Base-by-base conservation (phyloP, 2,329 filamentous ascomycete species). In the Hysterium pulicare region DNA sequence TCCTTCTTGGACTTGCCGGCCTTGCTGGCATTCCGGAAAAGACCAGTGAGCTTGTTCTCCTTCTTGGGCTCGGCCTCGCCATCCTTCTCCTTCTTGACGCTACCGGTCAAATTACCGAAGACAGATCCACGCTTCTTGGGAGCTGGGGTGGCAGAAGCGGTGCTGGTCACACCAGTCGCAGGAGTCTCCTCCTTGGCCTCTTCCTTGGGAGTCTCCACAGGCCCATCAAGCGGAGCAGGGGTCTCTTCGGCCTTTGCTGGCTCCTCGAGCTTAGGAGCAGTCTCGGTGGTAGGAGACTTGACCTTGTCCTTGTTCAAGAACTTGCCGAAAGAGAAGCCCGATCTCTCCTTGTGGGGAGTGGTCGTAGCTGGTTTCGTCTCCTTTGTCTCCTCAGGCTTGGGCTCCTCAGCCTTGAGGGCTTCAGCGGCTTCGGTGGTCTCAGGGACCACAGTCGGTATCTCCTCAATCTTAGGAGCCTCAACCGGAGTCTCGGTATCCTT, bases 91-190 rank as follows among this genome's bases (percentile, higher is more conserved):
- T 84, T 82, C 76, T 90, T 90, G 42, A 70, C 55, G 51, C 61
- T 63, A 41, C 87, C 84, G 71, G 75, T 78, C 60, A 87, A 81
- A 59, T 83, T 83, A 57, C 81, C 81, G 70, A 94, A 94, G 61
- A 90, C 84, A 54, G 87, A 91, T 72, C 83, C 81, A 69, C 89
- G 86, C 86, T 94, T 95, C 71, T 81, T 78, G 41, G 62, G 62
- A 79, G 87, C 88, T 54, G 75, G 62, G 35, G 58, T 51, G 7
- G 51, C 50, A 52, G 77, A 74, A 40, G 69, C 67, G 49, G 76
- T 67, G n/a, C n/a, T n/a, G 53, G 58, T 48, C 32, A 49, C 51
- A 40, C 49, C 44, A 47, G 41, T 44, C 31, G 49, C 49, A 15
- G 54, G 19, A 20, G 64, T 54, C 50, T 69, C 63, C 47, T 70